These are phyloP conservation scores for Apodospora peruviana DNA, from an alignment of 495 filamentous ascomycete species.

Conservation along the genomic window DNA sequence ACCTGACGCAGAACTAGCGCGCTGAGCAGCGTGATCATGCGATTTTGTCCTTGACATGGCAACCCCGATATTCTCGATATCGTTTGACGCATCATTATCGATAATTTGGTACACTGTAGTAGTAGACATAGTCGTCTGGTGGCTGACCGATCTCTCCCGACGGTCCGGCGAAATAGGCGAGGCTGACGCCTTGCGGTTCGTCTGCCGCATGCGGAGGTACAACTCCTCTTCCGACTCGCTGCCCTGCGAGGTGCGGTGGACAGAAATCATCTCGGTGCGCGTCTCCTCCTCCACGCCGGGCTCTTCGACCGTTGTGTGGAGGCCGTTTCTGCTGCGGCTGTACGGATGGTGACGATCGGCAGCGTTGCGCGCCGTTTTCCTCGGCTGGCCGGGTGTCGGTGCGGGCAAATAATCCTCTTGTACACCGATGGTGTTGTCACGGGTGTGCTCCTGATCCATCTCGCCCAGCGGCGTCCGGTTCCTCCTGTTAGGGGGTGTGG, in stretches of 20 bases:
- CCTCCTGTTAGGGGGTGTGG: conserved; percentile 75
- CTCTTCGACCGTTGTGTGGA: conserved; percentile 38
- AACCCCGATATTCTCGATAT: conserved; percentile 47
- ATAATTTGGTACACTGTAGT: conserved; percentile 53
- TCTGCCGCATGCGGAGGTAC: conserved; percentile 66
- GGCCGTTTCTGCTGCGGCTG: conserved; percentile 26
- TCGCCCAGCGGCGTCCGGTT: conserved; percentile 83
- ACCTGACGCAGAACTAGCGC: conserved; percentile 55
- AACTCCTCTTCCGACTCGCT: conserved; percentile 75
- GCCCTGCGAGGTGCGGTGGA: conserved; percentile 48
- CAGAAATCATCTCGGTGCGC: conserved; percentile 39
- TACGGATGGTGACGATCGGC: conserved; percentile 50
- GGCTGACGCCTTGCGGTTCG: conserved; percentile 50
- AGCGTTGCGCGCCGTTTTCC: conserved; percentile 62
- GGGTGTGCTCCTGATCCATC: conserved; percentile 70
- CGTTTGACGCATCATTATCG: conserved; percentile 51
- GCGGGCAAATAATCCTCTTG: conserved; percentile 85
- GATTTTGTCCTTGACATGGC: conserved; percentile 49
- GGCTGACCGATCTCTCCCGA: conserved; percentile 37
- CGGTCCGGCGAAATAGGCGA: conserved; percentile 34
- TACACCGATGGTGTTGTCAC: conserved; percentile 41
- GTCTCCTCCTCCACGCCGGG: conserved; percentile 7
- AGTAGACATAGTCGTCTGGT: conserved; percentile 58
- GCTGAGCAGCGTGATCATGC: conserved; percentile 48
- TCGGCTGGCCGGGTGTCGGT: conserved; percentile 90